Evolutionary conservation across 2,329 filamentous ascomycete genomes (phyloP).

Genomic region (Claviceps fusiformis): DNA sequence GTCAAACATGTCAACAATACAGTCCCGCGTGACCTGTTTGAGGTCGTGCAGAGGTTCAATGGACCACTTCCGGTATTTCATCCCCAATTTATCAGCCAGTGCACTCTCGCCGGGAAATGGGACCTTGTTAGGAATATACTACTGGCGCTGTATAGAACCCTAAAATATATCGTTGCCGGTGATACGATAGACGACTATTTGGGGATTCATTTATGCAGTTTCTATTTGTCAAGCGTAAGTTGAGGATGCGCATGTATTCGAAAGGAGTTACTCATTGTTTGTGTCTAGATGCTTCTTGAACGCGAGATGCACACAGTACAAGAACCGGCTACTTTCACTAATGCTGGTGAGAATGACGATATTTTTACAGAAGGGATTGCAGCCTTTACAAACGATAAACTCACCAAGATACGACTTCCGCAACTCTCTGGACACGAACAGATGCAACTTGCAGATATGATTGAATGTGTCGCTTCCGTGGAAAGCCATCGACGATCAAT

Average conservation of each 20-base stretch:
- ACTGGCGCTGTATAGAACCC: slow-evolving; percentile 53
- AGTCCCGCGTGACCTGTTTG: slow-evolving; percentile 57
- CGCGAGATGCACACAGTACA: slow-evolving; percentile 16
- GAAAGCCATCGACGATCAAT: slow-evolving; percentile 80
- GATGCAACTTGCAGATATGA: slow-evolving; percentile 69
- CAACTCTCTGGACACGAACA: slow-evolving; percentile 77
- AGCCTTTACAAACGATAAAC: slow-evolving; percentile 55
- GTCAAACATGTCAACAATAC: slow-evolving; percentile 34
- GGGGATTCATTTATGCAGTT: slow-evolving; percentile 29
- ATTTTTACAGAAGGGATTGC: slow-evolving; percentile 61
- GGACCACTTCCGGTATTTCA: slow-evolving; percentile 83
- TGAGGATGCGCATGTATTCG: no score
- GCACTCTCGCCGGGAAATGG: slow-evolving; percentile 68
- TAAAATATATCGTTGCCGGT: slow-evolving; percentile 75
- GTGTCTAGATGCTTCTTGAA: not conserved
- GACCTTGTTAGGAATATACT: slow-evolving; percentile 59
- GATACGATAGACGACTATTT: slow-evolving; percentile 70
- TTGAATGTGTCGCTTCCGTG: slow-evolving; percentile 72
- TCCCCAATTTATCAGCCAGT: slow-evolving; percentile 79
- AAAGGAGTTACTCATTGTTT: not conserved
- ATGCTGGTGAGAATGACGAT: slow-evolving; percentile 34
- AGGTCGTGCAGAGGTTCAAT: slow-evolving; percentile 72
- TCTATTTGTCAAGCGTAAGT: slow-evolving; percentile 4
- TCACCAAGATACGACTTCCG: slow-evolving; percentile 62
- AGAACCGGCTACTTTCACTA: slow-evolving; percentile 24